Base-by-base conservation (phyloP, 2,329 filamentous ascomycete genomes). In the Cephalotrichum gorgonifer region DNA sequence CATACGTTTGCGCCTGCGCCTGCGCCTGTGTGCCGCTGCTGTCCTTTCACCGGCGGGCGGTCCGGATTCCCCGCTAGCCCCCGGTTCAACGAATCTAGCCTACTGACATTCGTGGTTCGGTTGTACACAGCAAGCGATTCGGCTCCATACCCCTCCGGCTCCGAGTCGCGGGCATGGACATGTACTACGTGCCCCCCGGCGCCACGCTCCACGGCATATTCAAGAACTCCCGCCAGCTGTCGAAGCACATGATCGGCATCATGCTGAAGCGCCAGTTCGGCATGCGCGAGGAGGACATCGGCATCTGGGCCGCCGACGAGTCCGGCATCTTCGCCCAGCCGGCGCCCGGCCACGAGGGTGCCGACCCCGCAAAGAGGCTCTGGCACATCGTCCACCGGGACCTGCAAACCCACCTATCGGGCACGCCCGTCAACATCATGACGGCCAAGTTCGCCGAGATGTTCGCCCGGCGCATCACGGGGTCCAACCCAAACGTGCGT, bases 181-280 rank as follows among this genome's bases (percentile, higher is more conserved):
- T 47, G 22, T 47, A 38, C 31, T 35, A 33, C 31, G 25, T 47
- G 14, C 31, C 44, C 22, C 44, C 31, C 11, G 44, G 44, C n/a
- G 30, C 31, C 12, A 39, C 14, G 27, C 17, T 47, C 14, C 20
- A 17, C 9, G 20, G 20, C 5, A 12, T 47, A 11, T 47, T 47
- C 44, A 47, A 17, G 31, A 38, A 35, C 31, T 47, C 44, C 6
- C 28, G 31, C 9, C 12, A 14, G 20, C n/a, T 47, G 44, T 47
- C 44, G n/a, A 47, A 47, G 44, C 33, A 47, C 31, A 20, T 9
- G 5, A 23, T 47, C 11, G 44, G 44, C 3, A 27, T 47, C 31
- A 28, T 47, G 31, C 28, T 47, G 14, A 47, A 47, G 22, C 44
- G 44, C 30, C 28, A 38, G 31, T 47, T 47, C 23, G 28, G 44